phyloP scores from a whole-genome alignment of 495 filamentous ascomycete genomes.

The Copromyces sp. region DNA sequence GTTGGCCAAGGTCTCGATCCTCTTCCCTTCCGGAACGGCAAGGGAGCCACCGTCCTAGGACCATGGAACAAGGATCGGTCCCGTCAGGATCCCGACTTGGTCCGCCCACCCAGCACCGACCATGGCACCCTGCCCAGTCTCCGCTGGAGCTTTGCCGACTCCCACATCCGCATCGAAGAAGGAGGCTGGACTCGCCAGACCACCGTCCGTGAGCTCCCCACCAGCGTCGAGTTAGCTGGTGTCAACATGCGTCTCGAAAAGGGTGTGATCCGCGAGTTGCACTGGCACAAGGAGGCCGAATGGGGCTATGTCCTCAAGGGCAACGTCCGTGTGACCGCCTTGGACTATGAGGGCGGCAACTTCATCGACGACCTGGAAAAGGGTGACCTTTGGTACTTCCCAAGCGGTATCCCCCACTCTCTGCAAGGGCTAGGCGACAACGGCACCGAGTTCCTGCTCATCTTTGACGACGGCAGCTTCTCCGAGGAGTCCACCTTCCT shows the following conservation, averaged over 20 bases:
- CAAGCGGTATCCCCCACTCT: constrained; percentile 59
- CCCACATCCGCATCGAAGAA: constrained; percentile 57
- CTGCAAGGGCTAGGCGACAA: constrained; percentile 56
- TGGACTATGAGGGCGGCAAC: constrained; percentile 57
- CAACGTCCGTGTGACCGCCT: constrained; percentile 48
- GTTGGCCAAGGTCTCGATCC: constrained; percentile 49
- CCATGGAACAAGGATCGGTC: constrained; percentile 55
- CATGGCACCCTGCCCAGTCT: constrained; percentile 52
- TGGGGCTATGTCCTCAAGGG: constrained; percentile 59
- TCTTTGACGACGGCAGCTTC: constrained; percentile 60
- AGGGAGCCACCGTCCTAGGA: constrained; percentile 51
- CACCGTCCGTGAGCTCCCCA: constrained; percentile 48
- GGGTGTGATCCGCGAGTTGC: constrained; percentile 61
- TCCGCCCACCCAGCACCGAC: constrained; percentile 56
- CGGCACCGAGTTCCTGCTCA: constrained; percentile 60
- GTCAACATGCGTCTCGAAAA: constrained; percentile 60
- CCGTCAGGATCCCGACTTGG: constrained; percentile 52
- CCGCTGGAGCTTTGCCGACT: constrained; percentile 59
- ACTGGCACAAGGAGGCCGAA: constrained; percentile 66
- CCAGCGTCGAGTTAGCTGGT: constrained; percentile 50
- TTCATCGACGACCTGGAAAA: constrained; percentile 61
- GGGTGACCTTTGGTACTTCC: constrained; percentile 69
- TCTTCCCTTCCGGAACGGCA: constrained; percentile 54
- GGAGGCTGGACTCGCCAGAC: constrained; percentile 61
- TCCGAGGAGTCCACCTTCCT: constrained; percentile 63